phyloP scores from a whole-genome alignment of 331 rosid genomes.

The Quercus phellos region DNA sequence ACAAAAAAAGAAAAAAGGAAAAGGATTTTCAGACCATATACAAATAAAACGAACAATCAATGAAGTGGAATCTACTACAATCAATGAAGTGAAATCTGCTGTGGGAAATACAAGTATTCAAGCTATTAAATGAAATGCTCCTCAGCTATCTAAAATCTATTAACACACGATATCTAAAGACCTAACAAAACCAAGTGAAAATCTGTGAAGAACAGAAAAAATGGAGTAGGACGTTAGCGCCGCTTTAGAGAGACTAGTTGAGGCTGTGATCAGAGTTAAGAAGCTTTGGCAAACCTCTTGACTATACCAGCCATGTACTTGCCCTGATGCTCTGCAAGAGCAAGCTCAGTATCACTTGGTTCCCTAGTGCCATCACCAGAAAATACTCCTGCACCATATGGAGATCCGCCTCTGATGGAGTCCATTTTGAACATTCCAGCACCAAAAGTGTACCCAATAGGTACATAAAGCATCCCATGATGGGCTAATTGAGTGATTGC shows the following conservation, averaged over 20 bases:
- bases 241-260: not conserved
- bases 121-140: not conserved
- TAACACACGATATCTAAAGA: conserved; percentile 2
- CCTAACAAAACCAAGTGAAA: not conserved
- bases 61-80: conserved; percentile 6
- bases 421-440: conserved; percentile 71
- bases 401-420: conserved; percentile 69
- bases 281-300: conserved; percentile 36
- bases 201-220: not conserved
- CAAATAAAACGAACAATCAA: not conserved
- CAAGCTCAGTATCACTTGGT: conserved; percentile 52
- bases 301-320: conserved; percentile 66
- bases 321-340: conserved; percentile 80
- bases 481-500: conserved; percentile 78
- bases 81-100: conserved; percentile 3
- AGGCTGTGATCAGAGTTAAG: conserved; percentile 8
- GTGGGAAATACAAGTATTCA: not conserved
- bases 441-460: conserved; percentile 73
- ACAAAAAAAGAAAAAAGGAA: not conserved
- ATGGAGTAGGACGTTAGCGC: not conserved
- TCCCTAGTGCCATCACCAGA: conserved; percentile 81
- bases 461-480: conserved; percentile 89
- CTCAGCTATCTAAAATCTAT: conserved; percentile 11
- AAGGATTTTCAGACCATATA: not conserved
- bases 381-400: conserved; percentile 74